Conservation (phyloP, 495 filamentous ascomycete species). For the Pseudomonodictys pantanalensis region DNA sequence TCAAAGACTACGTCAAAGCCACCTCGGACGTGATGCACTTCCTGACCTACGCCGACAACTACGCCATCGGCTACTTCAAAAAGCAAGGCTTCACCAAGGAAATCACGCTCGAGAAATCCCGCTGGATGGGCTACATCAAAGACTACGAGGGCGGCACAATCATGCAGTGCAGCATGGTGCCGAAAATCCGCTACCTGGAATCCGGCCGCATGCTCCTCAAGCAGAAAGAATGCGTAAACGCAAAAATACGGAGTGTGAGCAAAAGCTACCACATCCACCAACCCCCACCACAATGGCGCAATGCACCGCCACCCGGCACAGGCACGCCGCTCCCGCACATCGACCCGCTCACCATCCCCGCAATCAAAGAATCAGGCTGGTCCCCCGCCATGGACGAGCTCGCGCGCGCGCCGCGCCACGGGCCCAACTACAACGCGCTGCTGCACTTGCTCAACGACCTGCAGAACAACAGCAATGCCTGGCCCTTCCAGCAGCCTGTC, state of each 20-base stretch:
- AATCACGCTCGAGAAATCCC: conserved; percentile 82
- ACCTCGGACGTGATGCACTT: conserved; percentile 98
- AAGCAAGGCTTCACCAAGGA: conserved; percentile 99
- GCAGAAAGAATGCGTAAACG: conserved; percentile 90
- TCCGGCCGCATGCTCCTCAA: conserved; percentile 92
- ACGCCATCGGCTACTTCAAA: conserved; percentile 98
- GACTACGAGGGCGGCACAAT: conserved; percentile 99
- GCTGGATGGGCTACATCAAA: conserved; percentile 99
- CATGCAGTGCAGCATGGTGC: conserved; percentile 98
- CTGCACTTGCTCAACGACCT: conserved; percentile 91
- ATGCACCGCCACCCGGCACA: too few relatives aligned
- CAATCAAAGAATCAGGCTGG: conserved; percentile 89
- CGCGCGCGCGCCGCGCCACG: conserved; percentile 92
- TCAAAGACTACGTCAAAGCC: conserved; percentile 98
- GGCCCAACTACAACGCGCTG: conserved; percentile 91
- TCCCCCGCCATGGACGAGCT: conserved; percentile 96
- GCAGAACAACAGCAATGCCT: conserved; percentile 85
- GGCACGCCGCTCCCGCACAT: conserved; percentile 62
- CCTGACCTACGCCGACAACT: conserved; percentile 97
- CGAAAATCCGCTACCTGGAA: conserved; percentile 91
- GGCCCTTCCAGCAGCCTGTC: conserved; percentile 93
- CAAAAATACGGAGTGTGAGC: conserved; percentile 89
- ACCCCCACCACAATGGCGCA: conserved; percentile 82
- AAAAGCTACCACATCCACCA: conserved; percentile 84
- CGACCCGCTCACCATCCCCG: conserved; percentile 75